These are phyloP conservation scores for Diophrys appendiculata DNA, from an alignment of 73 alveolate genomes.

Conservation along the genomic window DNA sequence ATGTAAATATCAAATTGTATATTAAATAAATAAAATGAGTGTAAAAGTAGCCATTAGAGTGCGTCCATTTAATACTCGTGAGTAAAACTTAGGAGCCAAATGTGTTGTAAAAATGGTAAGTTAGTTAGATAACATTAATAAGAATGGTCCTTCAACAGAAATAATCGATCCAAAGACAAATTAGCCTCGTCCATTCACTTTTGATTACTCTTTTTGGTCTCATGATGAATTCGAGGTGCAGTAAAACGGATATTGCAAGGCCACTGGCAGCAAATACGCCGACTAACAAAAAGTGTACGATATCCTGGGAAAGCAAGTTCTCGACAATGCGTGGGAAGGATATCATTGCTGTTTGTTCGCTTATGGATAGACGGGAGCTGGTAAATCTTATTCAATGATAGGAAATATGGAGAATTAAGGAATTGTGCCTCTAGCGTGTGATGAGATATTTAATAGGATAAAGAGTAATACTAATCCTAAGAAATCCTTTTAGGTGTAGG, in stretches of 20 bases:
- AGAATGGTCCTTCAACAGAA: conserved; percentile 75
- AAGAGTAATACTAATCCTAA: conserved; percentile 36
- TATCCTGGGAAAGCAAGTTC: conserved; percentile 76
- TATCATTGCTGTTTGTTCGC: conserved; percentile 93
- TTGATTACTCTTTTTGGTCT: conserved; percentile 83
- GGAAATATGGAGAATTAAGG: conserved; percentile 79
- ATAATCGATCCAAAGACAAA: conserved; percentile 58
- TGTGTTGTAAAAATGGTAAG: conserved; percentile 77
- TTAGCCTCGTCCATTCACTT: conserved; percentile 58
- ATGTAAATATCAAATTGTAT: neutral
- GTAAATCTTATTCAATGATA: conserved; percentile 86
- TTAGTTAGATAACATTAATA: neutral
- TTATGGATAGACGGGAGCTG: conserved; percentile 93
- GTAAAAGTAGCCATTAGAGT: conserved; percentile 98
- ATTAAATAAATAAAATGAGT: conserved; percentile 64
- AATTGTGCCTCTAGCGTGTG: conserved; percentile 77
- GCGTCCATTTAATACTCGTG: conserved; percentile 96
- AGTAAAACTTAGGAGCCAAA: conserved; percentile 75
- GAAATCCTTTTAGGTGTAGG: conserved; percentile 71
- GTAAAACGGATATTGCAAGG: conserved; percentile 44
- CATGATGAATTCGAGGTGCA: conserved; percentile 71
- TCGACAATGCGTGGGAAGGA: conserved; percentile 92
- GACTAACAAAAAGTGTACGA: conserved; percentile 80
- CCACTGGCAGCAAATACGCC: conserved; percentile 65
- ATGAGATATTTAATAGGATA: conserved; percentile 70